Percentiles rank a stretch among this genome's conserved stretches.
phyloP scores from a whole-genome alignment of 108 stramenopile genomes.

The Craspedostauros australis region DNA sequence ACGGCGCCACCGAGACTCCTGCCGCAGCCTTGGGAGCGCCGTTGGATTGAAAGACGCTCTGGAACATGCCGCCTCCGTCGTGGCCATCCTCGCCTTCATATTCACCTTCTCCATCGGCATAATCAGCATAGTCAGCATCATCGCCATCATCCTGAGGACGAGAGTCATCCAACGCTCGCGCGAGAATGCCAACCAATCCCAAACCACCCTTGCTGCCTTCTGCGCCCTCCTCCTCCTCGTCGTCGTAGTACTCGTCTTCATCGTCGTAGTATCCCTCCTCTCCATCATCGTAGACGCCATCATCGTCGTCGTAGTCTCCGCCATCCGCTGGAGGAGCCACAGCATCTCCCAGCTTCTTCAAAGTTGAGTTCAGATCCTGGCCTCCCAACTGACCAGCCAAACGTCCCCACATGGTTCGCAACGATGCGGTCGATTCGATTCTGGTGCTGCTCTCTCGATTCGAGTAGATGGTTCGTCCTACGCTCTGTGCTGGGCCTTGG shows the following conservation, averaged over 20 bases:
- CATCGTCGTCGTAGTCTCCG: slow-evolving; percentile 24
- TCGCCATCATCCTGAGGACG: slow-evolving; percentile 7
- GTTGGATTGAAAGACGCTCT: background rate
- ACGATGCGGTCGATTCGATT: background rate
- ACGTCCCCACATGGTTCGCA: slow-evolving; percentile 31
- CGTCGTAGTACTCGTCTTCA: slow-evolving; percentile 9
- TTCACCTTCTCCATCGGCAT: slow-evolving; percentile 12
- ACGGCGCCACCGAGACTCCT: no score
- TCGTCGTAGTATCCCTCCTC: slow-evolving; percentile 25
- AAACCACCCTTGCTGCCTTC: slow-evolving; percentile 1
- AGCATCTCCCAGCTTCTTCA: slow-evolving; percentile 33
- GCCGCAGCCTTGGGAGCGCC: background rate
- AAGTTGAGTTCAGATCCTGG: slow-evolving; percentile 17
- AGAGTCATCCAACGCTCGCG: slow-evolving; percentile 26
- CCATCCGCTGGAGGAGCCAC: slow-evolving; percentile 30
- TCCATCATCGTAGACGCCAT: slow-evolving; percentile 12
- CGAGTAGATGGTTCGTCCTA: no score
- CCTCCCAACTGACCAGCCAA: slow-evolving; percentile 14
- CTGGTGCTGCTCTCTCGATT: no score
- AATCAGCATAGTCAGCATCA: background rate
- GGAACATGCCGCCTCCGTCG: background rate
- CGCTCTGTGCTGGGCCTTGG: no score
- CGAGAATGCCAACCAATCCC: slow-evolving; percentile 23
- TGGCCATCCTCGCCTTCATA: slow-evolving; percentile 1
- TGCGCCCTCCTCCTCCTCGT: slow-evolving; percentile 10